These are phyloP conservation scores for Mycena alexandri DNA, from an alignment of 768 basidiomycete species.

Conservation along the genomic window DNA sequence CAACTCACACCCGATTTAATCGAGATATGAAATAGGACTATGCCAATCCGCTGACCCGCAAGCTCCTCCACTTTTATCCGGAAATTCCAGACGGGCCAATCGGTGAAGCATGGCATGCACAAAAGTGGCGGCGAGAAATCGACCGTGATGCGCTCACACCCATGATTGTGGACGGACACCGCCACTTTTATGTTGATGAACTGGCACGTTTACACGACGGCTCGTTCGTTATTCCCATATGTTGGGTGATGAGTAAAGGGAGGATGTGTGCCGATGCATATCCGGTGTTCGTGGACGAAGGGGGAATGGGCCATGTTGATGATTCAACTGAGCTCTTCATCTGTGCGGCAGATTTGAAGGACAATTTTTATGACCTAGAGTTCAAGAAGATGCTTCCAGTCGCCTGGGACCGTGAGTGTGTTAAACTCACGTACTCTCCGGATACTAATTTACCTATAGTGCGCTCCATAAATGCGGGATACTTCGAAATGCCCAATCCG, in stretches of 20 bases:
- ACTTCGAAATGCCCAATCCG: slow-evolving; percentile 49
- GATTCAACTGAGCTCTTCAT: neutral
- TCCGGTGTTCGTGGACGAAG: neutral
- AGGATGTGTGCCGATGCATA: slow-evolving; percentile 21
- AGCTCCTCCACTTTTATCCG: slow-evolving; percentile 6
- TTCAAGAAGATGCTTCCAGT: neutral
- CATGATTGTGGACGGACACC: slow-evolving; percentile 9
- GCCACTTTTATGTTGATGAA: slow-evolving; percentile 34
- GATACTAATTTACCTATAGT: neutral
- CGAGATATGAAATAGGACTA: slow-evolving; percentile 1
- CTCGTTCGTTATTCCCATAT: slow-evolving; percentile 33
- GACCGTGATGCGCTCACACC: slow-evolving; percentile 13
- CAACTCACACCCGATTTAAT: neutral
- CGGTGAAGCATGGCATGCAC: slow-evolving; percentile 16
- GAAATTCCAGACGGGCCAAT: slow-evolving; percentile 12
- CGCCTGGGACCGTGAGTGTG: neutral
- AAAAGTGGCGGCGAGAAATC: slow-evolving; percentile 13
- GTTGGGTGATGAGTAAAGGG: slow-evolving; percentile 33
- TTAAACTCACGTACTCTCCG: neutral
- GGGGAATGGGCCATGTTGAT: neutral
- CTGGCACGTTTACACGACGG: slow-evolving; percentile 25
- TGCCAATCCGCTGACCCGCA: slow-evolving; percentile 4
- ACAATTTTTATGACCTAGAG: slow-evolving; percentile 8
- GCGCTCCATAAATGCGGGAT: neutral
- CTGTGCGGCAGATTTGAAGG: neutral